Conservation (phyloP, 441 rosid genomes). For the Croton laevigatus region DNA sequence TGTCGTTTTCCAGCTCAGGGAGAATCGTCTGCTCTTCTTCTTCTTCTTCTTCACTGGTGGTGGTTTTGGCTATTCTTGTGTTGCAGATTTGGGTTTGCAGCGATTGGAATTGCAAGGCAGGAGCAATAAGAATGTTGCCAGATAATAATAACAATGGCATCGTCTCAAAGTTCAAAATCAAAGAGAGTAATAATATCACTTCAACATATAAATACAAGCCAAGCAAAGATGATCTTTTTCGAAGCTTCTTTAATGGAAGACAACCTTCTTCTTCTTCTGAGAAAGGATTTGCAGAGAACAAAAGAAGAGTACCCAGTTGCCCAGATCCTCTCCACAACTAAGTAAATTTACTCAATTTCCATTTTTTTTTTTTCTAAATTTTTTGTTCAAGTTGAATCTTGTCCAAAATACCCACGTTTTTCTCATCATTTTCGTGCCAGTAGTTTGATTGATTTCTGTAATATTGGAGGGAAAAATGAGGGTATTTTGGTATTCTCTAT, state of each 20-base stretch:
- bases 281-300: conserved; percentile 48
- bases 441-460: conserved; percentile 10
- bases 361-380: not conserved
- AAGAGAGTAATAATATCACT: not conserved
- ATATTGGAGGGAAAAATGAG: conserved; percentile 41
- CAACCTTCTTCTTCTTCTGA: conserved; percentile 19
- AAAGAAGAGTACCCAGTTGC: conserved; percentile 86
- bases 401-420: conserved; percentile 76
- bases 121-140: conserved; percentile 45
- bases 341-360: conserved; percentile 18
- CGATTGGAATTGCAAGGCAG: conserved; percentile 35
- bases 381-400: conserved; percentile 15
- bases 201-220: not conserved
- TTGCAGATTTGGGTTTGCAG: conserved; percentile 44
- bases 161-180: not conserved
- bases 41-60: conserved; percentile 21
- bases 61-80: conserved; percentile 25
- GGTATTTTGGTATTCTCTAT: conserved; percentile 48
- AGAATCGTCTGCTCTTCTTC: conserved; percentile 23
- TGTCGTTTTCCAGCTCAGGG: conserved; percentile 30
- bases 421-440: conserved; percentile 28
- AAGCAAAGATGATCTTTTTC: conserved; percentile 31
- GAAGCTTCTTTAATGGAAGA: conserved; percentile 41
- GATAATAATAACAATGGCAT: conserved; percentile 12
- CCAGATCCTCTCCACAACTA: conserved; percentile 97